A percentile compares a stretch with the other conserved stretches of the same genome.
phyloP scores from a whole-genome alignment of 257 asterid genomes.

The Przewalskia tangutica region DNA sequence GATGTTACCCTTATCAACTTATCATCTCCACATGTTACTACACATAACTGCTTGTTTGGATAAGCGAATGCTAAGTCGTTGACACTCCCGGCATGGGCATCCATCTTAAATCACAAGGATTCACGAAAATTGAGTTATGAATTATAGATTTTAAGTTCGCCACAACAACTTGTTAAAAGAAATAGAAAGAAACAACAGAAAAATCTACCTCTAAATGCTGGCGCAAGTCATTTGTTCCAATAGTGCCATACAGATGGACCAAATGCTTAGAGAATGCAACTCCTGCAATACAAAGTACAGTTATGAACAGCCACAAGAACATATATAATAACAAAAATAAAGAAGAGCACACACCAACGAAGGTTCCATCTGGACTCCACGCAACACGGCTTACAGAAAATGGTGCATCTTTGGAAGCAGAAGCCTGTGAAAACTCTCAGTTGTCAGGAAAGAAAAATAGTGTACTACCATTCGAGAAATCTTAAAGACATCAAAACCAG shows the following conservation, averaged over 20 bases:
- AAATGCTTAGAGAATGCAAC: constrained; percentile 92
- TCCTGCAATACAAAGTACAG: constrained; percentile 47
- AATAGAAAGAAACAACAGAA: background rate
- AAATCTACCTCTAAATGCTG: constrained; percentile 75
- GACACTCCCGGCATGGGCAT: constrained; percentile 73
- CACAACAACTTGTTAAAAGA: background rate
- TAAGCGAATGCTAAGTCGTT: constrained; percentile 92
- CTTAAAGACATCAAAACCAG: constrained; percentile 3
- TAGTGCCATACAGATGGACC: constrained; percentile 74
- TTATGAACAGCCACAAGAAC: constrained; percentile 9
- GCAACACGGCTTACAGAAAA: constrained; percentile 80
- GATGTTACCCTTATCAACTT: constrained; percentile 66
- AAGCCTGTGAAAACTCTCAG: constrained; percentile 51
- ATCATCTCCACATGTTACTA: constrained; percentile 96
- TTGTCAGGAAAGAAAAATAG: constrained; percentile 12
- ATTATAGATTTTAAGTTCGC: constrained; percentile 4
- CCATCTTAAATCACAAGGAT: constrained; percentile 48
- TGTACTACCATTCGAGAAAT: background rate
- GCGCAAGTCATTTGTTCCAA: constrained; percentile 78
- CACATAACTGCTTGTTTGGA: constrained; percentile 87
- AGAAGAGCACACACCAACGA: constrained; percentile 46
- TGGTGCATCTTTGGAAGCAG: constrained; percentile 81
- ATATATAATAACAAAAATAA: constrained; percentile 1
- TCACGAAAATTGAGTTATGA: constrained; percentile 9
- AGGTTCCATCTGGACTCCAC: constrained; percentile 94